phyloP scores from a whole-genome alignment of 805 yeast species.

The Wickerhamiella azymoides region DNA sequence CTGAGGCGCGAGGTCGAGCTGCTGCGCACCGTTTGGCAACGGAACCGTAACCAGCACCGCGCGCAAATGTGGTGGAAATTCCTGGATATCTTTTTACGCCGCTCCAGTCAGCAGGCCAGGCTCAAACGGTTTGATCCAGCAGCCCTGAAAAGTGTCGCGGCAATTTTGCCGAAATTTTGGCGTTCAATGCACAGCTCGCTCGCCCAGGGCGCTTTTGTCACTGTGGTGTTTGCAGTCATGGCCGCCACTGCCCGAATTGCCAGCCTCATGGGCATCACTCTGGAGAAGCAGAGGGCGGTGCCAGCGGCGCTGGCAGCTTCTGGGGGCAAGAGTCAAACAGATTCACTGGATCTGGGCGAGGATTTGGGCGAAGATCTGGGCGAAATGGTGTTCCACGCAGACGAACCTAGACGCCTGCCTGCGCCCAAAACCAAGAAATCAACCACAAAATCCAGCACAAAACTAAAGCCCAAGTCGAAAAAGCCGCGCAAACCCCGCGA shows the following conservation, averaged over 20 bases:
- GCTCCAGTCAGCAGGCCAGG: conserved; percentile 16
- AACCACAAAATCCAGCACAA: too few relatives aligned
- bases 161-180: conserved; percentile 36
- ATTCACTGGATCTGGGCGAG: conserved; percentile 6
- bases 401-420: too few relatives aligned
- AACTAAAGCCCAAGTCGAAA: background rate
- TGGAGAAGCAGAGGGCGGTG: background rate
- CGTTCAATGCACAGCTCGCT: conserved; percentile 52
- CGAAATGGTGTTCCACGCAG: too few relatives aligned
- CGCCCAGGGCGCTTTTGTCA: conserved; percentile 62
- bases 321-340: too few relatives aligned
- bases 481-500: conserved; percentile 19
- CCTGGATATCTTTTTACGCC: conserved; percentile 48
- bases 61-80: conserved; percentile 65
- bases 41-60: conserved; percentile 67
- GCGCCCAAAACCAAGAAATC: conserved; percentile 37
- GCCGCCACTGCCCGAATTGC: conserved; percentile 41
- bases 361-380: conserved; percentile 8
- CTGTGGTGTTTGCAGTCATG: conserved; percentile 54
- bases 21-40: conserved; percentile 49
- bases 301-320: too few relatives aligned
- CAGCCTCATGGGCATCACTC: conserved; percentile 11
- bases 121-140: conserved; percentile 5
- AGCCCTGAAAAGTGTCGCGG: conserved; percentile 23
- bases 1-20: conserved; percentile 40